A percentile compares a stretch with the other conserved stretches of the same genome.
Evolutionary conservation across 1,284 basidiomycete species (phyloP).

Genomic region (Serendipita sp.): DNA sequence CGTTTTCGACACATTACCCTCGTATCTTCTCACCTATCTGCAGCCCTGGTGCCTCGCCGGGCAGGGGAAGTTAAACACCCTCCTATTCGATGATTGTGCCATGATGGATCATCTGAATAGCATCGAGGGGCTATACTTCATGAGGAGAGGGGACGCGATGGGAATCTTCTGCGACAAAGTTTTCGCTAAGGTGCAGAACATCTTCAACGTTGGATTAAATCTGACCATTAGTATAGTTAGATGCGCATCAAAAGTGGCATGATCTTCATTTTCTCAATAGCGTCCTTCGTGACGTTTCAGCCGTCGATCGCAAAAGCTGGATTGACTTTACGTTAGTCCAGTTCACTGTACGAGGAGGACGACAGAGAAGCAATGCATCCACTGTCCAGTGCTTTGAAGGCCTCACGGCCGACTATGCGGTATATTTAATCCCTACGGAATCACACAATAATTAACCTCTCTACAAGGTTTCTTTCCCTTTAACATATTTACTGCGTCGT

Average conservation of each 20-base stretch:
- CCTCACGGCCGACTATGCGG: conserved; percentile 56
- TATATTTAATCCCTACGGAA: conserved; percentile 17
- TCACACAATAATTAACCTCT: not conserved
- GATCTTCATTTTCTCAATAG: conserved; percentile 78
- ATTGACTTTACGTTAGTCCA: conserved; percentile 62
- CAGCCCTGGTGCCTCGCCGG: conserved; percentile 40
- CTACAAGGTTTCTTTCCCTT: conserved; percentile 47
- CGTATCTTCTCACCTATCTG: conserved; percentile 45
- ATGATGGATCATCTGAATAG: conserved; percentile 54
- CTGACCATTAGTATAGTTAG: conserved; percentile 19
- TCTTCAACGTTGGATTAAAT: not conserved
- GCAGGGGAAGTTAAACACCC: conserved; percentile 40
- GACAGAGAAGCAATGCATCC: conserved; percentile 28
- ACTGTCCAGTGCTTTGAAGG: conserved; percentile 50
- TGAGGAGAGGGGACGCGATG: conserved; percentile 58
- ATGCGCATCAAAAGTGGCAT: conserved; percentile 51
- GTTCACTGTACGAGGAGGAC: conserved; percentile 43
- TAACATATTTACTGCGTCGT: conserved; percentile 64
- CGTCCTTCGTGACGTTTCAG: conserved; percentile 54
- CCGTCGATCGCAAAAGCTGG: conserved; percentile 36
- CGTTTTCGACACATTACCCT: not conserved
- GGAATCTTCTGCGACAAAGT: conserved; percentile 56
- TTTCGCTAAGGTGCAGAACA: conserved; percentile 49
- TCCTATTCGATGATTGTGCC: conserved; percentile 56
- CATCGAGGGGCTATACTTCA: conserved; percentile 60